These are phyloP conservation scores for Russula lepida DNA, from an alignment of 768 basidiomycete genomes.

Conservation along the genomic window DNA sequence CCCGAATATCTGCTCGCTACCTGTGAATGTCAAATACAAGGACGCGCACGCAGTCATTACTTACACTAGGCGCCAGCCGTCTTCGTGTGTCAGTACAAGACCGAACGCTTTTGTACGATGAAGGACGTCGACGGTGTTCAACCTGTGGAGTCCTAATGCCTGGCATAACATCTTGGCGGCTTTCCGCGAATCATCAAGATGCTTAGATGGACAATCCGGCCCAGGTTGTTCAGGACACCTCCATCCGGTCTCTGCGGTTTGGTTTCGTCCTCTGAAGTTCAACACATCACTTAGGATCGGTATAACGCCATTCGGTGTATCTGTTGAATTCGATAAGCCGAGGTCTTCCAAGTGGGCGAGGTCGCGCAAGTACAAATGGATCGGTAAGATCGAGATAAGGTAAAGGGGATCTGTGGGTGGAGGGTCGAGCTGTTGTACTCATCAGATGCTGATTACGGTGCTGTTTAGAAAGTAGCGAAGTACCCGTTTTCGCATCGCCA, in stretches of 20 bases:
- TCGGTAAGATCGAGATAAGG: slow-evolving; percentile 49
- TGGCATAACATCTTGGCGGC: slow-evolving; percentile 17
- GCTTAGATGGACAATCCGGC: neutral
- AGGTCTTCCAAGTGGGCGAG: slow-evolving; percentile 61
- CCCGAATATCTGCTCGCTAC: slow-evolving; percentile 68
- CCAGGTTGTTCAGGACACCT: neutral
- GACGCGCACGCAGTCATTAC: neutral
- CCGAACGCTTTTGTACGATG: slow-evolving; percentile 21
- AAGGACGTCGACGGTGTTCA: slow-evolving; percentile 17
- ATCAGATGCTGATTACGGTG: neutral
- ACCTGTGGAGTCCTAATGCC: slow-evolving; percentile 7
- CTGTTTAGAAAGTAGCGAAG: slow-evolving; percentile 18
- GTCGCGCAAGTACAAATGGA: slow-evolving; percentile 66
- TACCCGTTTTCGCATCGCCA: slow-evolving; percentile 64
- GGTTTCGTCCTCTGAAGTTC: neutral
- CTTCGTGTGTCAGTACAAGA: slow-evolving; percentile 13
- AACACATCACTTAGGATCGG: slow-evolving; percentile 32
- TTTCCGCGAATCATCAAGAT: slow-evolving; percentile 12
- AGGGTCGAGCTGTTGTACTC: slow-evolving; percentile 47
- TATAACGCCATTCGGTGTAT: slow-evolving; percentile 39
- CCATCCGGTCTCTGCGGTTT: slow-evolving; percentile 1
- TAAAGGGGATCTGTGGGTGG: slow-evolving; percentile 57
- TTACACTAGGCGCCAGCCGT: slow-evolving; percentile 21
- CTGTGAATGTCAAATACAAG: slow-evolving; percentile 17
- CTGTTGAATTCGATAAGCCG: slow-evolving; percentile 42